A percentile compares a stretch with the other conserved stretches of the same genome.
Evolutionary conservation across 106 monocot genomes (phyloP).

Genomic region (Vanilla planifolia): DNA sequence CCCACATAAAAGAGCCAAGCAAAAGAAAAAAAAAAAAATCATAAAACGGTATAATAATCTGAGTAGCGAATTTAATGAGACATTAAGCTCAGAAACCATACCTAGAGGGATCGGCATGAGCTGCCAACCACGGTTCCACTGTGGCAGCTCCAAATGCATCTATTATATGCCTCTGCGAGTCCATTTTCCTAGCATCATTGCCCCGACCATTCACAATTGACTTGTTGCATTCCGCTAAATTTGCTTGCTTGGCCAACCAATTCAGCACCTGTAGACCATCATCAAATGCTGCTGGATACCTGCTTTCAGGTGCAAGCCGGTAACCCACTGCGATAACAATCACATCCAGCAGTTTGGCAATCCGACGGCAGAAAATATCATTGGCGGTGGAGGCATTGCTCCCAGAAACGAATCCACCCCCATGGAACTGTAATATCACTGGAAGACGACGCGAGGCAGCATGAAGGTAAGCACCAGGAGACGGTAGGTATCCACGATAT

Average conservation of each 20-base stretch:
- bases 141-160: constrained; percentile 70
- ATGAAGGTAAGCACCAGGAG: neutral
- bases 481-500: constrained; percentile 70
- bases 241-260: constrained; percentile 90
- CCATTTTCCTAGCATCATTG: constrained; percentile 18
- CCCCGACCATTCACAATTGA: constrained; percentile 25
- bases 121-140: constrained; percentile 88
- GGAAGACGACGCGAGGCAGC: constrained; percentile 42
- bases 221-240: constrained; percentile 69
- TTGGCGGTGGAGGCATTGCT: constrained; percentile 61
- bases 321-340: constrained; percentile 93
- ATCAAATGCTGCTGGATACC: constrained; percentile 87
- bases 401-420: constrained; percentile 78
- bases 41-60: too few relatives aligned
- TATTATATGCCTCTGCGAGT: constrained; percentile 26
- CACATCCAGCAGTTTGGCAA: constrained; percentile 65
- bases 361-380: constrained; percentile 81
- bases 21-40: too few relatives aligned
- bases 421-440: constrained; percentile 83
- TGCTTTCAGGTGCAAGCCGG: constrained; percentile 81
- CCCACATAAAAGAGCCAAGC: too few relatives aligned
- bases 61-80: neutral
- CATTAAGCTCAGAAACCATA: constrained; percentile 10
- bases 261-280: constrained; percentile 75
- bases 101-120: constrained; percentile 91